A percentile compares a stretch with the other conserved stretches of the same genome.
phyloP scores from a whole-genome alignment of 306 rosid species.

The Begonia peltatifolia region DNA sequence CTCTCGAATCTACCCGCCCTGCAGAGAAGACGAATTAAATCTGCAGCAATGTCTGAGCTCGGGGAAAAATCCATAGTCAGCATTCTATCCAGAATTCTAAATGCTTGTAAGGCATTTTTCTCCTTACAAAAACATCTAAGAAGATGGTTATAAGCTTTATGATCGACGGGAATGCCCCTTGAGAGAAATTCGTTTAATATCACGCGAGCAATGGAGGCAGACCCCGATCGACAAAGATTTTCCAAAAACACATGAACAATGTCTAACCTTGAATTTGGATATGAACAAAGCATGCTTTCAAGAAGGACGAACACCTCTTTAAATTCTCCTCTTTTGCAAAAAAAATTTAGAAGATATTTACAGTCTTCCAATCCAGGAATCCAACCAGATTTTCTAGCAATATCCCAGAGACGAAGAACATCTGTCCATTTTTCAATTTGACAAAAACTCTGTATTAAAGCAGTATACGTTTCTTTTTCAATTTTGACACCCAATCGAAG shows the following conservation, averaged over 20 bases:
- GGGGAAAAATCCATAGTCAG: constrained; percentile 34
- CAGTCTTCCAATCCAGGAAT: constrained; percentile 38
- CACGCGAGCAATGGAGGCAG: constrained; percentile 23
- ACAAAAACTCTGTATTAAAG: constrained; percentile 40
- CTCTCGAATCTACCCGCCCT: constrained; percentile 36
- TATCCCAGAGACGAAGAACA: constrained; percentile 36
- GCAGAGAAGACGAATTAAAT: constrained; percentile 48
- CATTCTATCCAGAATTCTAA: constrained; percentile 41
- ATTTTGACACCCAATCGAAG: constrained; percentile 28
- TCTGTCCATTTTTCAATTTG: constrained; percentile 50
- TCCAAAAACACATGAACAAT: constrained; percentile 35
- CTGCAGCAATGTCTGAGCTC: constrained; percentile 29
- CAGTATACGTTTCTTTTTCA: constrained; percentile 41
- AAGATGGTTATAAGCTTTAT: constrained; percentile 31
- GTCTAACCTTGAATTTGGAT: constrained; percentile 34
- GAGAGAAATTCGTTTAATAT: constrained; percentile 35
- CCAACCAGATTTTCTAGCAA: constrained; percentile 48
- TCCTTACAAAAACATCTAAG: constrained; percentile 39
- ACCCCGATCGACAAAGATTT: constrained; percentile 33
- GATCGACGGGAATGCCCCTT: constrained; percentile 32
- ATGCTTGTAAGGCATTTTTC: constrained; percentile 29
- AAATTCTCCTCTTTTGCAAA: constrained; percentile 35
- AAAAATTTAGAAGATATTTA: constrained; percentile 30
- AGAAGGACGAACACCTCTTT: constrained; percentile 47
- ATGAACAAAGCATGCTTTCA: constrained; percentile 44